A percentile compares a stretch with the other conserved stretches of the same genome.
Evolutionary conservation across 352 stramenopile genomes (phyloP).

Genomic region (Thalassiosira mediterranea): DNA sequence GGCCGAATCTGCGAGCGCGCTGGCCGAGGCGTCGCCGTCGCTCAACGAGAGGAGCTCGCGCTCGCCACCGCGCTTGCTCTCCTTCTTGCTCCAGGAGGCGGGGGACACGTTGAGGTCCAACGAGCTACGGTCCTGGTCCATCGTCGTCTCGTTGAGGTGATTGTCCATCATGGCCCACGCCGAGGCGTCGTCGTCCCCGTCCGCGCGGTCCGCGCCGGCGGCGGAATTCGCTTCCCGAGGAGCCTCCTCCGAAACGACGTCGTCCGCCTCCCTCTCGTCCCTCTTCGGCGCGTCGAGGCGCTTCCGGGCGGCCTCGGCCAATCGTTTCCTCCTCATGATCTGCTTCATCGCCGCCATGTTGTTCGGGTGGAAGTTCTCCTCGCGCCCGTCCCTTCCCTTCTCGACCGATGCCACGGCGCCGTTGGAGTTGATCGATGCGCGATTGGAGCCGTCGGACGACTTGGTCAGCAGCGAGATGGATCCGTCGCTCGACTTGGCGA

Average conservation of each 20-base stretch:
- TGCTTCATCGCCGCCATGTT: slow-evolving; percentile 40
- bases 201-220: background rate
- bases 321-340: slow-evolving; percentile 36
- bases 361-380: slow-evolving; percentile 27
- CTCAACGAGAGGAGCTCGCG: no score
- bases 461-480: no score
- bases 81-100: slow-evolving; percentile 8
- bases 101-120: slow-evolving; percentile 25
- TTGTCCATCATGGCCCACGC: slow-evolving; percentile 30
- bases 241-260: background rate
- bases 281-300: background rate
- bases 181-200: slow-evolving; percentile 13
- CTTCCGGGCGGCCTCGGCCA: slow-evolving; percentile 2
- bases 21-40: no score
- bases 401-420: no score
- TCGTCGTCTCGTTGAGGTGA: slow-evolving; percentile 35
- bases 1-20: no score
- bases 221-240: background rate
- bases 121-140: slow-evolving; percentile 4
- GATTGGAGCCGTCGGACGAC: no score
- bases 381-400: background rate
- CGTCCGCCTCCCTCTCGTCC: background rate
- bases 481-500: no score
- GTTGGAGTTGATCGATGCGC: no score
- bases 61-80: no score